A percentile compares a stretch with the other conserved stretches of the same genome.
Conservation (phyloP, 169 alveolate genomes). For the Babesia divergens region DNA sequence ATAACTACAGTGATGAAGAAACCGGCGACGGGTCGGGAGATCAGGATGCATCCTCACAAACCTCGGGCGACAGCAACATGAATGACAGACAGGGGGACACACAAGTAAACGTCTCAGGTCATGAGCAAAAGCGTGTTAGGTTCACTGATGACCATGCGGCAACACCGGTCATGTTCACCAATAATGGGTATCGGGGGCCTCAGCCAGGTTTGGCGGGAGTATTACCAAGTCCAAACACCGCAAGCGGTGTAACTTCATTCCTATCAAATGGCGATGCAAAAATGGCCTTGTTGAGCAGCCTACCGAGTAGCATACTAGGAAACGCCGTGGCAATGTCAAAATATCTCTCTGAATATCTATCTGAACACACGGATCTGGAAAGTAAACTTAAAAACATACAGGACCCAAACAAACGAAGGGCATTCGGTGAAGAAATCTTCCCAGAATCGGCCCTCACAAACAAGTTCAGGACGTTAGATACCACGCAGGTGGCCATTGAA, state of each 20-base stretch:
- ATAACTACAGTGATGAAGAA: conserved; percentile 12
- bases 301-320: conserved; percentile 26
- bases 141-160: neutral
- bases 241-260: neutral
- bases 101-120: too few relatives aligned
- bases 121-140: neutral
- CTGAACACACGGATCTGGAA: conserved; percentile 35
- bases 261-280: neutral
- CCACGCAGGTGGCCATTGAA: conserved; percentile 55
- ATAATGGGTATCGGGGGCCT: too few relatives aligned
- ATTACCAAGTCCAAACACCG: too few relatives aligned
- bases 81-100: too few relatives aligned
- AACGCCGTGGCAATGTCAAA: conserved; percentile 37
- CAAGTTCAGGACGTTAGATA: conserved; percentile 36
- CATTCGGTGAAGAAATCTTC: conserved; percentile 44
- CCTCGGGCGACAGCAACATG: too few relatives aligned
- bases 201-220: too few relatives aligned
- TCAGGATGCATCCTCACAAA: too few relatives aligned
- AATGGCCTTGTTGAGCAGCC: conserved; percentile 3
- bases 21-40: too few relatives aligned
- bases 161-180: too few relatives aligned
- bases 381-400: neutral
- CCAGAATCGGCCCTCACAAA: conserved; percentile 45
- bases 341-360: conserved; percentile 50
- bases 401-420: conserved; percentile 34